These are phyloP conservation scores for Chaetomium cochliodes DNA, from an alignment of 495 filamentous ascomycete genomes.

Conservation along the genomic window DNA sequence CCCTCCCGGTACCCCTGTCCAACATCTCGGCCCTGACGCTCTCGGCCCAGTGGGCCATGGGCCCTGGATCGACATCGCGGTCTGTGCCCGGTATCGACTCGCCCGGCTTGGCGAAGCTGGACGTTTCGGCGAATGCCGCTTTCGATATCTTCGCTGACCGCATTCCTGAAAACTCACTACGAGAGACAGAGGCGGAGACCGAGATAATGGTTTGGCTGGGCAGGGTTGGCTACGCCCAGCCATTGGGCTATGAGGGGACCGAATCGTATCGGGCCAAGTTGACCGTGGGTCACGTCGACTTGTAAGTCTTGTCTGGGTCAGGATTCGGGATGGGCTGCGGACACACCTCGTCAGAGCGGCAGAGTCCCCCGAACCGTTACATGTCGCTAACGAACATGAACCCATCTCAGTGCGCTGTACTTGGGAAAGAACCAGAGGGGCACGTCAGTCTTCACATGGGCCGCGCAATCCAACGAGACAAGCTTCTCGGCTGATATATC, in stretches of 20 bases:
- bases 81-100: conserved; percentile 24
- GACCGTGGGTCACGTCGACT: conserved; percentile 23
- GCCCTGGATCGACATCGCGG: conserved; percentile 28
- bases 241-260: conserved; percentile 25
- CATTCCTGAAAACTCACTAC: conserved; percentile 19
- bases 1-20: conserved; percentile 30
- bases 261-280: conserved; percentile 17
- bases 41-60: conserved; percentile 35
- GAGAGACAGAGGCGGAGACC: conserved; percentile 31
- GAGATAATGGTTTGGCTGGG: conserved; percentile 40
- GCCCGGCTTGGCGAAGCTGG: conserved; percentile 22
- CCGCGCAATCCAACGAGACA: conserved; percentile 23
- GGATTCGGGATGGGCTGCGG: too few species aligned
- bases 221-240: conserved; percentile 26
- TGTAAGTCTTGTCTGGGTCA: conserved; percentile 23
- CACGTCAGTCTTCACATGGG: conserved; percentile 33
- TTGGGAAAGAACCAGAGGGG: conserved; percentile 31
- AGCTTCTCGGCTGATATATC: conserved; percentile 33
- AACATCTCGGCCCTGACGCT: conserved; percentile 34
- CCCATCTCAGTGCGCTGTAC: conserved; percentile 27
- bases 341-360: too few species aligned
- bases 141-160: conserved; percentile 38
- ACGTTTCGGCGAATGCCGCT: conserved; percentile 32
- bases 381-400: conserved; percentile 15
- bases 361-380: not conserved